A percentile compares a stretch with the other conserved stretches of the same genome.
These are phyloP conservation scores for Austroboletus olivaceoglutinosus DNA, from an alignment of 1,284 basidiomycete genomes.

Conservation along the genomic window DNA sequence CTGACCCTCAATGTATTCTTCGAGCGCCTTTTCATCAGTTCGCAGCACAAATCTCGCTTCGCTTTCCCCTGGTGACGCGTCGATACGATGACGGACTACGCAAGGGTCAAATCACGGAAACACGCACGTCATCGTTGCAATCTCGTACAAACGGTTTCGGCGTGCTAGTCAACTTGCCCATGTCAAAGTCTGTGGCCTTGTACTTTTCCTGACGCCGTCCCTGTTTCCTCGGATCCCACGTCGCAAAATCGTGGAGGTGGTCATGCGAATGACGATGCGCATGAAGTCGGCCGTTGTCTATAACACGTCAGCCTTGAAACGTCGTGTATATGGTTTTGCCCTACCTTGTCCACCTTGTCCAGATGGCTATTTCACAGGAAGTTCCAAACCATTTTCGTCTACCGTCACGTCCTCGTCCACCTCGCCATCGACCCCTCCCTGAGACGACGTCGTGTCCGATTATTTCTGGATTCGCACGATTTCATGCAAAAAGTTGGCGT, in stretches of 20 bases:
- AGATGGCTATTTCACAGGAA: too few species aligned
- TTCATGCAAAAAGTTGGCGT: too few species aligned
- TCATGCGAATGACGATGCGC: slow-evolving; percentile 26
- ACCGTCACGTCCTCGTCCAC: too few species aligned
- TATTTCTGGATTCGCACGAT: too few species aligned
- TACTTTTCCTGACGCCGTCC: slow-evolving; percentile 29
- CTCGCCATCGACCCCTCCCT: too few species aligned
- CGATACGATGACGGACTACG: too few species aligned
- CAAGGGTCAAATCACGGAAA: not conserved
- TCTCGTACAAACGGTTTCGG: slow-evolving; percentile 89
- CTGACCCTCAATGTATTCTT: slow-evolving; percentile 61
- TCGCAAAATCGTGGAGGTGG: slow-evolving; percentile 25
- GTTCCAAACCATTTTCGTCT: too few species aligned
- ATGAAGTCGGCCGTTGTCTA: slow-evolving; percentile 32
- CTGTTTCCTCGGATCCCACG: slow-evolving; percentile 21
- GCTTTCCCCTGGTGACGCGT: slow-evolving; percentile 53
- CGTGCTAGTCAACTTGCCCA: slow-evolving; percentile 87
- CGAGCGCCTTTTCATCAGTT: slow-evolving; percentile 76
- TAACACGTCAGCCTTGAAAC: not conserved
- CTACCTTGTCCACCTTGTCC: slow-evolving; percentile 17
- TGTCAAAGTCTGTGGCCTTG: slow-evolving; percentile 65
- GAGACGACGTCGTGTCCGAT: too few species aligned
- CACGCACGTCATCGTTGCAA: slow-evolving; percentile 77
- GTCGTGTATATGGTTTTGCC: not conserved
- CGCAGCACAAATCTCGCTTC: slow-evolving; percentile 78